phyloP scores from a whole-genome alignment of 2,329 filamentous ascomycete genomes.

The Harringtonia aguacate region DNA sequence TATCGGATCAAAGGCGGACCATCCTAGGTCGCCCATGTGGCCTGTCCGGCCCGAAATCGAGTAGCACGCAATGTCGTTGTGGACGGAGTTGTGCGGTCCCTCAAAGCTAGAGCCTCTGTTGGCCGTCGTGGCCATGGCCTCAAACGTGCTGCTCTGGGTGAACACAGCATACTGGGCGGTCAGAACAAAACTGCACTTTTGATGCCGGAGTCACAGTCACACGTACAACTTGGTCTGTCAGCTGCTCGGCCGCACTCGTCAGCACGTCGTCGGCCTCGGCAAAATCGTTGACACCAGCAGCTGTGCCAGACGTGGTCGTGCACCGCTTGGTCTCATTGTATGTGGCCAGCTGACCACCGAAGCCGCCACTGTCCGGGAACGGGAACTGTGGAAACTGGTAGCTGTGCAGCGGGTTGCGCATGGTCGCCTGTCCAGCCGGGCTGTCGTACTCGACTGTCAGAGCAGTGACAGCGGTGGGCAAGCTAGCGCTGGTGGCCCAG shows the following conservation, averaged over 20 bases:
- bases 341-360: slow-evolving; percentile 18
- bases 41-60: slow-evolving; percentile 16
- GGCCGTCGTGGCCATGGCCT: slow-evolving; percentile 28
- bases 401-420: slow-evolving; percentile 39
- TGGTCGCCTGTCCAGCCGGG: slow-evolving; percentile 14
- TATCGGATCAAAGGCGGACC: slow-evolving; percentile 33
- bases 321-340: slow-evolving; percentile 29
- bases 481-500: slow-evolving; percentile 32
- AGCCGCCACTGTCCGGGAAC: slow-evolving; percentile 15
- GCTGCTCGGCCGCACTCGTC: slow-evolving; percentile 14
- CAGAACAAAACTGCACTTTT: not conserved
- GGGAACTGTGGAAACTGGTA: slow-evolving; percentile 38
- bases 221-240: slow-evolving; percentile 18
- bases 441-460: slow-evolving; percentile 15
- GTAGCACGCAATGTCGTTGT: slow-evolving; percentile 25
- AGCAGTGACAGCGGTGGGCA: slow-evolving; percentile 29
- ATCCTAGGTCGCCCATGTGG: slow-evolving; percentile 25
- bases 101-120: slow-evolving; percentile 29
- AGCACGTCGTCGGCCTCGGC: slow-evolving; percentile 11
- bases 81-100: slow-evolving; percentile 30
- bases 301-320: slow-evolving; percentile 18
- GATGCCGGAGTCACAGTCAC: not conserved
- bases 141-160: slow-evolving; percentile 23
- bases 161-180: slow-evolving; percentile 30
- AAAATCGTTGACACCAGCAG: slow-evolving; percentile 28